Percentiles rank a stretch among this genome's conserved stretches.
phyloP scores from a whole-genome alignment of 495 filamentous ascomycete species.

The Penicillium manginii region DNA sequence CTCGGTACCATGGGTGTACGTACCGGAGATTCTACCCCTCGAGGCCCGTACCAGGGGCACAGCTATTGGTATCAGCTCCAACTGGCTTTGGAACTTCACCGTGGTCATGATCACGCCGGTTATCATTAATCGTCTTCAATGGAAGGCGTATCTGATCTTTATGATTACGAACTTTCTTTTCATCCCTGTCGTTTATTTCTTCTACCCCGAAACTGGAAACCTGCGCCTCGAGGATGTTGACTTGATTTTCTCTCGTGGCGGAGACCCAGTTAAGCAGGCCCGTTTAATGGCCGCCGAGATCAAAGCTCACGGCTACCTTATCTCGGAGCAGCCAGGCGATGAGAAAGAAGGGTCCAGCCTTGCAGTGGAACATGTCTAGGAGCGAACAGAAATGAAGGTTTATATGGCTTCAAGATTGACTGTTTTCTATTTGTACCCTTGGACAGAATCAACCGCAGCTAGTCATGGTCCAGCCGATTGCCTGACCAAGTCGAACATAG shows the following conservation, averaged over 20 bases:
- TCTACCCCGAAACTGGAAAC: slow-evolving; percentile 47
- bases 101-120: slow-evolving; percentile 64
- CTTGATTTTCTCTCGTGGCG: slow-evolving; percentile 33
- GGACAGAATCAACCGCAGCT: neutral
- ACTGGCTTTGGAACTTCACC: slow-evolving; percentile 59
- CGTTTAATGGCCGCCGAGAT: slow-evolving; percentile 21
- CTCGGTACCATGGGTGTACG: slow-evolving; percentile 52
- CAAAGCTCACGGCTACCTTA: slow-evolving; percentile 16
- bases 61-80: slow-evolving; percentile 44
- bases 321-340: slow-evolving; percentile 6
- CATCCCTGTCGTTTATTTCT: slow-evolving; percentile 49
- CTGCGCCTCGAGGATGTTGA: slow-evolving; percentile 48
- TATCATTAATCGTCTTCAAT: slow-evolving; percentile 55
- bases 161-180: slow-evolving; percentile 58
- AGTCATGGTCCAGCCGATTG: neutral
- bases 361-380: slow-evolving; percentile 16
- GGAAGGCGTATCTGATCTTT: slow-evolving; percentile 65
- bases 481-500: neutral
- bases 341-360: slow-evolving; percentile 11
- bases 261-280: slow-evolving; percentile 21
- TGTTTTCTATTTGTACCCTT: neutral
- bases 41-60: slow-evolving; percentile 47
- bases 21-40: slow-evolving; percentile 49
- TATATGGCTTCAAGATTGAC: slow-evolving; percentile 6
- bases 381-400: neutral